Base-by-base conservation (phyloP, 2,329 filamentous ascomycete species). In the Xylaria sp. region DNA sequence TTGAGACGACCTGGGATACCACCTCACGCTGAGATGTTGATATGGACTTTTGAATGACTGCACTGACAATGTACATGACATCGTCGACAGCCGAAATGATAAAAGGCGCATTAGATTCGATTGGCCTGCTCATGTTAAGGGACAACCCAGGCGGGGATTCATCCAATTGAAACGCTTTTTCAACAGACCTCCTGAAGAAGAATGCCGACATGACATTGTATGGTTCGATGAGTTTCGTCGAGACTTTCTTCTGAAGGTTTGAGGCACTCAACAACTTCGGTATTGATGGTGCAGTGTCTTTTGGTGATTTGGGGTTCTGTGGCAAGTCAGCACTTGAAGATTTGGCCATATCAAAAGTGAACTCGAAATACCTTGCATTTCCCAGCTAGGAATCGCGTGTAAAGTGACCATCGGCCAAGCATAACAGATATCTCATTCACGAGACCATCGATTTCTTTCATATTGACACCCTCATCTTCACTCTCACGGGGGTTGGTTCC, bases 61-160 rank as follows among this genome's bases (percentile, higher is more conserved):
- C 88, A 71, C 95, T 96, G 71, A 96, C 90, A 68, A 99, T 97
- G 75, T 97, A 99, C 93, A 99, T 97, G 70, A 97, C 92, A 76
- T 97, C 94, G 77, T 99, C 94, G 7, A 99, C 92, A 0, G 93
- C 92, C 1, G 92, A 92, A 49, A 94, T 93, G 68, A 99, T 96
- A 70, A 91, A 95, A 0, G 94, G 94, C 2, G 91, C 84, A 67
- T 92, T 91, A 59, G 87, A 83, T 55, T 88, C 85, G 49, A 96
- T 79, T 2, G 88, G 80, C 69, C 82, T 89, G 69, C 82, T 87
- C 48, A 88, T 80, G 70, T 87, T 91, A 39, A 99, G 79, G 0
- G 90, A 89, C 18, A 99, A 78, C 18, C 91, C 91, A 0, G 81
- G 76, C 0, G 94, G 94, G 18, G 87, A 83, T 73, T 99, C 95